Percentiles rank a stretch among this genome's conserved stretches.
Evolutionary conservation across 2,329 filamentous ascomycete species (phyloP).

Genomic region (Phaeoacremonium minimum): DNA sequence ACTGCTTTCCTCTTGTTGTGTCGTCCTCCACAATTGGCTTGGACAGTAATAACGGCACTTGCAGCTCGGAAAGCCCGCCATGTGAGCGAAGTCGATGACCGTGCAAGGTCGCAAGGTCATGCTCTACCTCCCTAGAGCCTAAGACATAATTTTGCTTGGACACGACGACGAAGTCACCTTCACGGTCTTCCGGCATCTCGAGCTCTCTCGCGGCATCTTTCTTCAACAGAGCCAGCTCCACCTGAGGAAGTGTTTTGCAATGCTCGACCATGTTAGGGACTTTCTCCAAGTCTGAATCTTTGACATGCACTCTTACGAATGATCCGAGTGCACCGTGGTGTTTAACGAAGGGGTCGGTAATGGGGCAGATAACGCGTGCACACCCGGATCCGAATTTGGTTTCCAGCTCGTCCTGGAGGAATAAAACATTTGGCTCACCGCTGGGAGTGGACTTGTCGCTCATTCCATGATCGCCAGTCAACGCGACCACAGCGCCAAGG

Average conservation of each 20-base stretch:
- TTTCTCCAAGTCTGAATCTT: conserved; percentile 8
- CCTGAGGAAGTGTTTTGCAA: conserved; percentile 20
- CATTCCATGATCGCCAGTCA: conserved; percentile 39
- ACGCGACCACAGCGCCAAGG: conserved; percentile 28
- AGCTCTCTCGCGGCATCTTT: conserved; percentile 24
- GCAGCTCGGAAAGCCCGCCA: conserved; percentile 32
- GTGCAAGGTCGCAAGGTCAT: conserved; percentile 24
- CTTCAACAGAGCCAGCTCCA: conserved; percentile 23
- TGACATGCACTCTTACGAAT: conserved; percentile 34
- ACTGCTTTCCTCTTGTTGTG: conserved; percentile 11
- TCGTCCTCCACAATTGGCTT: conserved; percentile 11
- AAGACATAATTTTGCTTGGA: conserved; percentile 28
- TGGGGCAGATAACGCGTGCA: conserved; percentile 35
- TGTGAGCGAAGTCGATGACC: conserved; percentile 32
- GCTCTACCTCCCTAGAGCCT: conserved; percentile 25
- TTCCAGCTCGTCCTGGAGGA: conserved; percentile 30
- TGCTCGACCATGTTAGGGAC: conserved; percentile 22
- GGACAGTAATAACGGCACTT: conserved; percentile 28
- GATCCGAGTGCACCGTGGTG: conserved; percentile 36
- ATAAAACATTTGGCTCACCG: conserved; percentile 31
- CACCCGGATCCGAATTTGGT: conserved; percentile 20
- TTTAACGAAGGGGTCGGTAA: conserved; percentile 35
- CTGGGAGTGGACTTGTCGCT: conserved; percentile 28
- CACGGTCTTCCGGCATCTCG: conserved; percentile 32
- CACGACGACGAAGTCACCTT: conserved; percentile 34